A percentile compares a stretch with the other conserved stretches of the same genome.
These are phyloP conservation scores for Astragalus glycyphyllos DNA, from an alignment of 306 rosid species.

Conservation along the genomic window DNA sequence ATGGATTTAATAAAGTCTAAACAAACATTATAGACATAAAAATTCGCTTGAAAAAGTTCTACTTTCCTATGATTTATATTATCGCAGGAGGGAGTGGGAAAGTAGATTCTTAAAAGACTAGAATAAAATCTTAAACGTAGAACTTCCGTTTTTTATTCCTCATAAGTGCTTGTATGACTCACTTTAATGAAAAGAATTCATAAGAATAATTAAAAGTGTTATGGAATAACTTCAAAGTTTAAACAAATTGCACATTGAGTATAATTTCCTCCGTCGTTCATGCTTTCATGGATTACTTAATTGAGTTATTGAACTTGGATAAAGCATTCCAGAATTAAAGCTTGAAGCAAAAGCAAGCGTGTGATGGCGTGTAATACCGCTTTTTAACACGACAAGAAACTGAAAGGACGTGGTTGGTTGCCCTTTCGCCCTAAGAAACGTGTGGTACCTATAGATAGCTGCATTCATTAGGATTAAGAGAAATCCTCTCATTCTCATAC, in stretches of 20 bases:
- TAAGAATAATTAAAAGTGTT: not conserved
- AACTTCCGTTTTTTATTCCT: too few relatives aligned
- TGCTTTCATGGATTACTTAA: not conserved
- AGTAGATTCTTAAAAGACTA: too few relatives aligned
- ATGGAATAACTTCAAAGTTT: not conserved
- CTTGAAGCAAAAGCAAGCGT: not conserved
- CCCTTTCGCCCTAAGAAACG: not conserved
- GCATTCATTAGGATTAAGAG: not conserved
- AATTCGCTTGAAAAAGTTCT: too few relatives aligned
- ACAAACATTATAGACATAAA: too few relatives aligned
- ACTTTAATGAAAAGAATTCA: not conserved
- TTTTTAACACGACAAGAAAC: not conserved
- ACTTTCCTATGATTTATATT: too few relatives aligned
- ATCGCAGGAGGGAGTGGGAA: too few relatives aligned
- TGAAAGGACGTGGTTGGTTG: not conserved
- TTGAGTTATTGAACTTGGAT: not conserved
- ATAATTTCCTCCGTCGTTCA: not conserved
- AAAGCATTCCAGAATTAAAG: not conserved
- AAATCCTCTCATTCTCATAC: not conserved
- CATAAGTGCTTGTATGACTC: not conserved
- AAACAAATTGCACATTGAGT: not conserved
- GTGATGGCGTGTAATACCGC: conserved; percentile 5
- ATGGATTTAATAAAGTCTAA: too few relatives aligned
- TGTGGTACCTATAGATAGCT: conserved; percentile 2
- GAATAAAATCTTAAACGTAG: too few relatives aligned